Evolutionary conservation across 2,329 filamentous ascomycete genomes (phyloP), one percentile per base, ranked within the genome.

Genomic region (Hypoxylon sp.): DNA sequence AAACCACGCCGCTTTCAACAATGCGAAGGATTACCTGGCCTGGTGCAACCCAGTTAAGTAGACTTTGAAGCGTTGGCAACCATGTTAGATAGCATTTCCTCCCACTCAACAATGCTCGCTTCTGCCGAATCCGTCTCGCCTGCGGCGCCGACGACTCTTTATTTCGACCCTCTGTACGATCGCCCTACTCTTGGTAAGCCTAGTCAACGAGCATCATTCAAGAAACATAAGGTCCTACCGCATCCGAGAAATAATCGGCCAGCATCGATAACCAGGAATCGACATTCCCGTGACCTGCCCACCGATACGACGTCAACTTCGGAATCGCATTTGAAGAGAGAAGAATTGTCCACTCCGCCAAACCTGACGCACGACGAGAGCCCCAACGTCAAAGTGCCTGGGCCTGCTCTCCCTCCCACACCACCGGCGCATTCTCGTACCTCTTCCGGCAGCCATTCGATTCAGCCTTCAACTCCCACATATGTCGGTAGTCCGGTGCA

Each of bases 351-450:
- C 12, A 82, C 77, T 63, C 76, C 80, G 9, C 78, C 78, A 61
- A 78, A 74, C 19, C 74, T 81, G 54, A 82, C 80, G 67, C 81
- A 81, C 65, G 80, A 83, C 62, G 80, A 83, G 59, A 73, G 79
- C 47, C 78, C 77, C 57, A 79, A 78, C 43, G 79, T 82, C 65
- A 78, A 78, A 52, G 79, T 45, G 16, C 65, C 64, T 56, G 82
- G 83, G 1, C 84, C 84, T 16, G 83, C 83, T 69, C 78, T 85
- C 37, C 88, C 88, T 41, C 88, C 88, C n/a, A 90, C 88, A 25
- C 88, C 88, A 48, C 88, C 88, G 14, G 83, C 83, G 50, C 85
- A 88, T 72, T 88, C 87, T 43, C 83, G 85, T 63, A 84, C 83
- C 50, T 87, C 87, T 7, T 88, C 86, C 2, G 81, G 81, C 52